Percentiles rank a stretch among this genome's conserved stretches.
Conservation (phyloP, 2,329 filamentous ascomycete genomes). For the Apiospora kogelbergensis region DNA sequence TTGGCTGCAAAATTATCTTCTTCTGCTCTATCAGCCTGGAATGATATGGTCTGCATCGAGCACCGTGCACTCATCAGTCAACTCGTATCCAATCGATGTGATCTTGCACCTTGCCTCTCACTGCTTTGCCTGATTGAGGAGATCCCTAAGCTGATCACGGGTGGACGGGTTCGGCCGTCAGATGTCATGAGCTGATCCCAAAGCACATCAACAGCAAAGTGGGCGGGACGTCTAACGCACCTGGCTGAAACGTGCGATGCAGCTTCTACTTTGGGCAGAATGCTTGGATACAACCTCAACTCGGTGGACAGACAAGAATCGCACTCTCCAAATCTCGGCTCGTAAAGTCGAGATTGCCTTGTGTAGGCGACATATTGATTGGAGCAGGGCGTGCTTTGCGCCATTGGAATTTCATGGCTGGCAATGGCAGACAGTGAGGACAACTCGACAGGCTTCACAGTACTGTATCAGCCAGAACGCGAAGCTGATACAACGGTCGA, state of each 20-base stretch:
- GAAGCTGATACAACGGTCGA: too few species aligned
- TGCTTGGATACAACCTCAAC: background rate
- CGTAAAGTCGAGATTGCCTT: too few species aligned
- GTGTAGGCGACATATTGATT: too few species aligned
- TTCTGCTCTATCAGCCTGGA: background rate
- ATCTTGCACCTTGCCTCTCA: too few species aligned
- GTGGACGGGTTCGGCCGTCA: background rate
- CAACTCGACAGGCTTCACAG: too few species aligned
- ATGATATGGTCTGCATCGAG: background rate
- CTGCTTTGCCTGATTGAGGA: background rate
- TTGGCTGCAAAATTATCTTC: background rate
- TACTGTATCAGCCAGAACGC: too few species aligned
- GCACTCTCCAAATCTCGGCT: too few species aligned
- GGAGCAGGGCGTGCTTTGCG: too few species aligned
- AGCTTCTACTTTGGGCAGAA: background rate
- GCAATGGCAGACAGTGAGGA: too few species aligned
- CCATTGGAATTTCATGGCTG: too few species aligned
- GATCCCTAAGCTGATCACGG: background rate
- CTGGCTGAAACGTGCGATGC: background rate
- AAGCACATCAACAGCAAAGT: background rate
- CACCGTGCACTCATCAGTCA: background rate
- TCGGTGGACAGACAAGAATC: too few species aligned
- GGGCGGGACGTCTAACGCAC: background rate
- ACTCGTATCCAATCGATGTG: too few species aligned
- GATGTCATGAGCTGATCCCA: background rate